Conservation (phyloP, 164 flowering plant genomes). For the Magnolia changhungtana region DNA sequence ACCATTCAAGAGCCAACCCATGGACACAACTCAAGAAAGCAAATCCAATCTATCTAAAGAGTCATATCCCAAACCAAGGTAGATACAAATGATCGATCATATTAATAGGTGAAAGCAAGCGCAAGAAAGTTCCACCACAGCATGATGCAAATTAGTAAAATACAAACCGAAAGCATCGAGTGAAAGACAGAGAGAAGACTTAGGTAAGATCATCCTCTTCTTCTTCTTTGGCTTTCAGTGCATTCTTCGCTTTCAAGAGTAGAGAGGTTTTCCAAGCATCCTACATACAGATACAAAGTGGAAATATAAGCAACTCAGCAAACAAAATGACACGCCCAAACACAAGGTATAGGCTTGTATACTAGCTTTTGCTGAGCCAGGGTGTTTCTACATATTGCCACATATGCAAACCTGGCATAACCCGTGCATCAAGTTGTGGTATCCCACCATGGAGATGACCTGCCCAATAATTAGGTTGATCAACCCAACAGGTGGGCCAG, state of each 20-base stretch:
- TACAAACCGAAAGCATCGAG: background rate
- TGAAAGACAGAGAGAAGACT: conserved; percentile 6
- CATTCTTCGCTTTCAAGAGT: conserved; percentile 67
- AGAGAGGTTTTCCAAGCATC: conserved; percentile 81
- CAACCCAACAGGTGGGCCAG: no score
- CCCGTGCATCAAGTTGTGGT: background rate
- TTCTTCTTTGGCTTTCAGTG: conserved; percentile 55
- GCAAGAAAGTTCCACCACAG: background rate
- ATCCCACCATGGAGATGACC: background rate
- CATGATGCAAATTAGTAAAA: background rate
- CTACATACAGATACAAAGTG: conserved; percentile 22
- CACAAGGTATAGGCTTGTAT: background rate
- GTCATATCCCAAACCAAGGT: background rate
- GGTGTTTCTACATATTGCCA: background rate
- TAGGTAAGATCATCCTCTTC: conserved; percentile 79
- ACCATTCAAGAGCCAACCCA: no score
- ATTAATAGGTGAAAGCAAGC: background rate
- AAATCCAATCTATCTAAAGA: no score
- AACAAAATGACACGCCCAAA: background rate
- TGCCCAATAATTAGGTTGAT: background rate
- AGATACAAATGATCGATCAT: background rate
- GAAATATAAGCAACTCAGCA: background rate
- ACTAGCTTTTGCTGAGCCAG: background rate
- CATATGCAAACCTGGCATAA: no score
- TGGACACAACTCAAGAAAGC: no score